Conservation (phyloP, 805 yeast species). For the Lachancea lanzarotensis region DNA sequence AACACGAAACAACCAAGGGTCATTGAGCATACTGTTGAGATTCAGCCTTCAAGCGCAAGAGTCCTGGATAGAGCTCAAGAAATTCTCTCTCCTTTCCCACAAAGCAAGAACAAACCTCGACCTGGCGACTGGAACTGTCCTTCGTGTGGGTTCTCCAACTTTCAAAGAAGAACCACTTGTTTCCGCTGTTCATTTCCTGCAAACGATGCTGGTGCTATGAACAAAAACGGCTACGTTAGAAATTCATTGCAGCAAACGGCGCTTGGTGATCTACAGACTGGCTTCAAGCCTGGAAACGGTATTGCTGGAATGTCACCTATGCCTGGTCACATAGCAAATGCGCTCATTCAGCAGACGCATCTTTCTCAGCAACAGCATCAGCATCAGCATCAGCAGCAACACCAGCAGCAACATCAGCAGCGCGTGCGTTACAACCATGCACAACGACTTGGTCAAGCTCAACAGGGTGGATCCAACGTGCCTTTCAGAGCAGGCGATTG, state of each 20-base stretch:
- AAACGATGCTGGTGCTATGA: conserved; percentile 59
- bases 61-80: conserved; percentile 80
- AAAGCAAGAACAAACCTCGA: conserved; percentile 78
- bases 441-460: conserved; percentile 8
- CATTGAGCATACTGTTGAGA: conserved; percentile 66
- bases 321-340: conserved; percentile 3
- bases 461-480: conserved; percentile 45
- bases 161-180: conserved; percentile 90
- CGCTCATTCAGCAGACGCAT: conserved; percentile 10
- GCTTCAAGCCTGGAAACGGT: conserved; percentile 4
- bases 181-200: conserved; percentile 90
- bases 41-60: conserved; percentile 75
- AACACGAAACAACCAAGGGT: conserved; percentile 33
- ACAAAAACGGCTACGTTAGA: conserved; percentile 13
- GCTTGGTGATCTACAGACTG: conserved; percentile 7
- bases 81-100: conserved; percentile 76
- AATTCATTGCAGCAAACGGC: conserved; percentile 10
- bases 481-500: conserved; percentile 97
- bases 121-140: conserved; percentile 99
- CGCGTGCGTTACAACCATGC: conserved; percentile 9
- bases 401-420: conserved; percentile 18
- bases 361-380: conserved; percentile 9
- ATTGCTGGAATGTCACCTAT: conserved; percentile 12
- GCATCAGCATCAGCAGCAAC: conserved; percentile 19
- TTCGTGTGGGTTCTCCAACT: conserved; percentile 89